Base-by-base conservation (phyloP, 352 stramenopile genomes). In the Aphanomyces astaci region DNA sequence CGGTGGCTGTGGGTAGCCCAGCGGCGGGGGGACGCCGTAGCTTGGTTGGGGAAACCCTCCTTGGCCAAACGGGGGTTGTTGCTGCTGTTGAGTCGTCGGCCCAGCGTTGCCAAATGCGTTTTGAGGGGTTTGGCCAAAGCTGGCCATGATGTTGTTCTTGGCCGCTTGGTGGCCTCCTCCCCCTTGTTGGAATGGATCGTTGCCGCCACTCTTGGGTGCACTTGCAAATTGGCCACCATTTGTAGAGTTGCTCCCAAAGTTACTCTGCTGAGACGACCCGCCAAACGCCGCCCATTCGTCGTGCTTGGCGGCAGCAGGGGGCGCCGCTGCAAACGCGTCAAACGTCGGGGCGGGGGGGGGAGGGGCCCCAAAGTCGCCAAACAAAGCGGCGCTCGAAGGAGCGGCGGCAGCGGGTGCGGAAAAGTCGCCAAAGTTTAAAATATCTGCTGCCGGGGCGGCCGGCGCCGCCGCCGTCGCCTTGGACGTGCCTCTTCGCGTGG, bases 111-210 rank as follows among this genome's bases (percentile, higher is more conserved):
- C 74, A 57, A 79, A 88, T 49, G 64, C 64, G 30, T 76, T 78
- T 36, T 68, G 66, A 10, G 43, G 62, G 0, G 72, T 62, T 0
- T 72, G 39, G 11, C 81, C 86, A 49, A 94, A 94, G 71, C 79
- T 94, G 13, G 86, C 84, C 86, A 94, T 94, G 73, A 94, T 94
- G 73, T 84, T 92, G 53, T 92, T 88, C 49, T 88, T 86, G 74
- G 88, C 89, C 49, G 76, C 71, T 63, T 86, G 81, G 64, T 88
- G 80, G 59, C 81, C 77, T 17, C 28, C 28, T 22, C 19, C 27
- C 13, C 25, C 54, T 1, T 78, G 27, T 40, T 75, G 73, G 39
- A 90, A 91, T 17, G 78, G 76, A 40, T 91, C 80, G 67, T 69
- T 63, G 46, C 45, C 60, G n/a, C n/a, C n/a, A n/a, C n/a, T n/a